Conservation (phyloP, 2,329 filamentous ascomycete species). For the Cladosporium oxysporum region DNA sequence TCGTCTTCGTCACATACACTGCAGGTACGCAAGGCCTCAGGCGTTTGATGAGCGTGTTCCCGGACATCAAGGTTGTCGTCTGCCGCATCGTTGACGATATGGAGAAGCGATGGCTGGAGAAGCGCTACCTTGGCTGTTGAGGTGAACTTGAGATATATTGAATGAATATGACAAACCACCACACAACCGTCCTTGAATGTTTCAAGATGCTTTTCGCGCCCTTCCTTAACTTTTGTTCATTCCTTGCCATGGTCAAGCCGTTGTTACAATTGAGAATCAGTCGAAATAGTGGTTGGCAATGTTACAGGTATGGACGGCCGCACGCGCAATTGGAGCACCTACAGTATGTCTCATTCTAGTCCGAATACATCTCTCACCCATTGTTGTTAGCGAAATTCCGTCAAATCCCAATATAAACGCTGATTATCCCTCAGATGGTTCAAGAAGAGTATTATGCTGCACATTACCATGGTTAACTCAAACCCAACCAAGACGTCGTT, state of each 20-base stretch:
- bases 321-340: neutral
- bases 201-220: neutral
- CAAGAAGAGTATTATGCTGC: neutral
- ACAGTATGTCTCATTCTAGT: neutral
- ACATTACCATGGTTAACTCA: neutral
- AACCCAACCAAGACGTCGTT: neutral
- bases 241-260: neutral
- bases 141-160: neutral
- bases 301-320: too few species aligned
- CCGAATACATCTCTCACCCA: neutral
- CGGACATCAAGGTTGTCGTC: slow-evolving; percentile 81
- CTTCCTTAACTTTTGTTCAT: neutral
- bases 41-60: slow-evolving; percentile 83
- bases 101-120: slow-evolving; percentile 87
- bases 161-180: neutral
- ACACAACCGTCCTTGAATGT: neutral
- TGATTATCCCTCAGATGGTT: neutral
- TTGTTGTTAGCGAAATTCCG: too few species aligned
- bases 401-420: too few species aligned
- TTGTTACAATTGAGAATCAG: neutral
- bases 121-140: slow-evolving; percentile 84
- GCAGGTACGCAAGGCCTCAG: slow-evolving; percentile 83
- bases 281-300: too few species aligned
- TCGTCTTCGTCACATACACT: slow-evolving; percentile 91
- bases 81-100: slow-evolving; percentile 78